These are phyloP conservation scores for Exophiala sp. DNA, from an alignment of 2,329 filamentous ascomycete species.

Conservation along the genomic window DNA sequence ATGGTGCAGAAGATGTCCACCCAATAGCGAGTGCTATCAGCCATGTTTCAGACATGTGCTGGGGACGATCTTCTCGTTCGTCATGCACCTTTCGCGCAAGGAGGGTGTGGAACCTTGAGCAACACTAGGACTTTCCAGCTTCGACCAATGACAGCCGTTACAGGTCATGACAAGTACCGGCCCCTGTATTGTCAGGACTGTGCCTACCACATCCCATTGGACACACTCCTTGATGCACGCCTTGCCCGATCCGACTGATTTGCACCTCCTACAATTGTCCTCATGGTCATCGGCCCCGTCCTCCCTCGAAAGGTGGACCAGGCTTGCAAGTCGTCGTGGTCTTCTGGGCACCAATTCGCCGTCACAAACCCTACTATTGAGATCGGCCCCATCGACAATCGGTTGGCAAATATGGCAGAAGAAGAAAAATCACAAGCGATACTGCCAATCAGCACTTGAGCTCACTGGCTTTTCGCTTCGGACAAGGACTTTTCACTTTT, in stretches of 20 bases:
- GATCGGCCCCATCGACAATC: constrained; percentile 18
- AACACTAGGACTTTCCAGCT: constrained; percentile 2
- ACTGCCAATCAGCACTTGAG: constrained; percentile 14
- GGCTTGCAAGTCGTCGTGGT: constrained; percentile 4
- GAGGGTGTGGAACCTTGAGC: constrained; percentile 20
- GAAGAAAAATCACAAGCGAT: constrained; percentile 5
- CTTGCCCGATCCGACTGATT: constrained; percentile 16
- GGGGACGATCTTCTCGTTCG: constrained; percentile 4
- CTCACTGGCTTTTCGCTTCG: constrained; percentile 8
- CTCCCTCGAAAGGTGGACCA: constrained; percentile 9
- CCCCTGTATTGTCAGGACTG: constrained; percentile 16
- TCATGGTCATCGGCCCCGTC: constrained; percentile 3
- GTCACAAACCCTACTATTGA: not conserved
- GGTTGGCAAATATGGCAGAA: constrained; percentile 3
- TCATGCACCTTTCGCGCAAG: constrained; percentile 15
- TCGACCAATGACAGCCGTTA: constrained; percentile 21
- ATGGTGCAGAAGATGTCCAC: constrained; percentile 5
- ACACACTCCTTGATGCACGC: constrained; percentile 3
- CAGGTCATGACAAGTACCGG: constrained; percentile 20
- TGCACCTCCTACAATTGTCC: constrained; percentile 9
- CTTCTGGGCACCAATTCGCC: constrained; percentile 14
- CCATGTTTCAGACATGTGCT: constrained; percentile 18
- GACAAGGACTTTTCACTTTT: not conserved
- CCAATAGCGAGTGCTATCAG: constrained; percentile 18
- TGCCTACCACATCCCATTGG: constrained; percentile 15